Base-by-base conservation (phyloP, 176 grass and related monocot species). In the Oryza glaberrima region DNA sequence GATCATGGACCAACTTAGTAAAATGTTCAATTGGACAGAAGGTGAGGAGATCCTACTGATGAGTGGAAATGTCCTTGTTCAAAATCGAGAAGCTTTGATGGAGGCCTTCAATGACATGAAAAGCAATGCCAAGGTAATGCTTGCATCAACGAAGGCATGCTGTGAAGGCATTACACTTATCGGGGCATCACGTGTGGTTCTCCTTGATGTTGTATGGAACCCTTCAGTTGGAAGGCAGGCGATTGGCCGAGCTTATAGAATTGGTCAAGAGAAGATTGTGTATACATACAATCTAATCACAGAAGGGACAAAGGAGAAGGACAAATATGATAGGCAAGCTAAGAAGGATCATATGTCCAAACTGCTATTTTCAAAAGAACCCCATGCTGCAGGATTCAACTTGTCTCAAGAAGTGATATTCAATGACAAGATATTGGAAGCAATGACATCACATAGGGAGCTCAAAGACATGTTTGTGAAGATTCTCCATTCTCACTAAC, bases 201-300 rank as follows among this genome's bases (percentile, higher is more conserved):
- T 98, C 28, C 80, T 98, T 22, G 96, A 98, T 92, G 93, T 95
- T 49, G 93, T 94, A 34, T 98, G 96, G 96, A 98, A 98, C 75
- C 96, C 91, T 70, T 87, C 91, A 4, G 87, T 95, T 3, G 87
- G 91, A 70, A 94, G 86, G 81, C 96, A 98, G 77, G 93, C 96
- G 4, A 92, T 95, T 82, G 87, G 89, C n/a, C 89, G 96, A 74
- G 96, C 93, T 9, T 98, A 87, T 25, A 87, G 93, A 72, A 88
- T 95, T 41, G 96, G 96, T 1, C 96, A 95, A 81, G 11, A 95
- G 78, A 95, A 88, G 81, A 82, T 94, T 81, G 96, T 95, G 14
- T 83, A 95, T 73, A 90, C 93, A 0, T 98, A 98, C 81, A 95
- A 94, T 76, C 63, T 98, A 66, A 95, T 98, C 40, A 81, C 87